phyloP scores from a whole-genome alignment of 352 stramenopile genomes.

The Globisporangium parvum region DNA sequence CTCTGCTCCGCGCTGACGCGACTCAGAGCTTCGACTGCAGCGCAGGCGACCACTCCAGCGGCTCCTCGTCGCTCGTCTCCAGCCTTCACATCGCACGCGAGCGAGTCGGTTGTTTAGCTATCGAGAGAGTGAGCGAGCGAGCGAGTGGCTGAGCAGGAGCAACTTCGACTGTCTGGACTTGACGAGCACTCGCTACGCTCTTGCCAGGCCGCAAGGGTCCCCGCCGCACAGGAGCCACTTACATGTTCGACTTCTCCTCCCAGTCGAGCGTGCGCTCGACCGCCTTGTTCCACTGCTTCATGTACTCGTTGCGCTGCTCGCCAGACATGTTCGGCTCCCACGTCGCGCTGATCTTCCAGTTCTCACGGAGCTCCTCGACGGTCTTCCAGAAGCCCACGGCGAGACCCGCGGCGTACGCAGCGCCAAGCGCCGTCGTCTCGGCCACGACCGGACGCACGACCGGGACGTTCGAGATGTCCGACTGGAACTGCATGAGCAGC shows the following conservation, averaged over 20 bases:
- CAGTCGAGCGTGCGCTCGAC: conserved; percentile 82
- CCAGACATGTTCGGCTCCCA: conserved; percentile 73
- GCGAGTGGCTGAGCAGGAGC: too few species aligned
- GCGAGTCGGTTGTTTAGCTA: too few species aligned
- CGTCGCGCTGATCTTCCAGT: conserved; percentile 69
- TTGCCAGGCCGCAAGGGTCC: too few species aligned
- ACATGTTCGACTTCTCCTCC: conserved; percentile 40
- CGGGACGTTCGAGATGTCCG: conserved; percentile 91
- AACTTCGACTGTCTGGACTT: too few species aligned
- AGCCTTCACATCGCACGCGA: too few species aligned
- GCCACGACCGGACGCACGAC: conserved; percentile 92
- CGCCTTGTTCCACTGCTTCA: conserved; percentile 79
- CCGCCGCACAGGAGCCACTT: conserved; percentile 2
- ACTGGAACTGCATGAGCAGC: conserved; percentile 98
- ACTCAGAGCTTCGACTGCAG: too few species aligned
- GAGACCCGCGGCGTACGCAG: conserved; percentile 95
- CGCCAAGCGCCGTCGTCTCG: conserved; percentile 98
- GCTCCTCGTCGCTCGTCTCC: too few species aligned
- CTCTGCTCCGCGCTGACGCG: too few species aligned
- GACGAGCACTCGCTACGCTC: too few species aligned
- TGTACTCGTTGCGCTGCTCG: conserved; percentile 43
- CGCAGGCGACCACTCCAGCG: too few species aligned
- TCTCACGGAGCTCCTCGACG: conserved; percentile 75
- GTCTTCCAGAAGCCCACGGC: conserved; percentile 95
- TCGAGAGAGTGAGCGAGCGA: too few species aligned